Base-by-base conservation (phyloP, 176 grass and related monocot species). In the Raddia guianensis region DNA sequence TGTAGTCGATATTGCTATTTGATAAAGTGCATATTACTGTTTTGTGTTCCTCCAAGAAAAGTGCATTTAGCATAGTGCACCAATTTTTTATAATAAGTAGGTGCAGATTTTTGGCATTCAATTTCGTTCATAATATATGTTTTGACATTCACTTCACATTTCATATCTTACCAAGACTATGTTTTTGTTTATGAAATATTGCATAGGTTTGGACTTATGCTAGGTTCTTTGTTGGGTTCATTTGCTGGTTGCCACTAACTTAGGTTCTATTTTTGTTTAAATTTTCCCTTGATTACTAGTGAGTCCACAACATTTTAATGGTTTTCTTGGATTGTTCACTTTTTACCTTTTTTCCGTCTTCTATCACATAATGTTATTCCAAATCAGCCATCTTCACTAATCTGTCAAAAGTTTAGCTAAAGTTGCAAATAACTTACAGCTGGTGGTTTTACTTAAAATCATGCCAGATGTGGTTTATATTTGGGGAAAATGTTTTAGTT, bases 1-100 rank as follows among this genome's bases (percentile, higher is more conserved):
- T 42, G 15, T n/a, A 80, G 33, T 3, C 21, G 53, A 53, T 60
- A 45, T 60, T 76, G 45, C 11, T 56, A 16, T 63, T 76, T 56
- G 49, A 49, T 47, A 57, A 71, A 72, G 27, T 27, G 27, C 27
- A 27, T 65, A 63, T 80, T 87, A 34, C 34, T 71, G 18, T 14
- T 57, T 57, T 57, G 18, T 19, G 54, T 8, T 19, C 5, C 53
- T 55, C 5, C 54, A 56, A 8, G 16, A 56, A 56, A 54, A 56
- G n/a, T 56, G 16, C 2, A 19, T 16, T 8, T n/a, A 55, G 19
- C 56, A 10, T 58, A 58, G 19, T 20, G 16, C 7, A 56, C 53
- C 53, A 56, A 2, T 56, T 15, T 56, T 56, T 56, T 56, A 56
- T 56, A 56, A n/a, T 56, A n/a, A 15, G 53, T 56, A 56, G 53